A percentile compares a stretch with the other conserved stretches of the same genome.
These are phyloP conservation scores for Mortierella sp. DNA, from an alignment of 371 early-diverging fungal genomes.

Conservation along the genomic window DNA sequence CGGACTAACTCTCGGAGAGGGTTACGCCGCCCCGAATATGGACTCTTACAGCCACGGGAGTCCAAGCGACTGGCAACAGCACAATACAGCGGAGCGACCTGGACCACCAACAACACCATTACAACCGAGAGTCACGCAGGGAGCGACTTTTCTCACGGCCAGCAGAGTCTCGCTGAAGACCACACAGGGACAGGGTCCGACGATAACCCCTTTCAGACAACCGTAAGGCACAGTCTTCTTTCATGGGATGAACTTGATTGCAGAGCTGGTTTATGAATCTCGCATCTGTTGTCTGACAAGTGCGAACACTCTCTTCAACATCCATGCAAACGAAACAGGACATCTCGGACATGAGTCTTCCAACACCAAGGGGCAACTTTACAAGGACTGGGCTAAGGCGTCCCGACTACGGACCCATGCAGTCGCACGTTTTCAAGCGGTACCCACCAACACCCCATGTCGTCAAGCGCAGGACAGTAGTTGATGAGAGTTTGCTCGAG, in stretches of 20 bases:
- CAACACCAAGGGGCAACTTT: conserved; percentile 12
- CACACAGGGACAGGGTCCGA: not conserved
- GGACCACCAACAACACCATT: not conserved
- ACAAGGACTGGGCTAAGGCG: conserved; percentile 32
- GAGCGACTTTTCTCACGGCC: not conserved
- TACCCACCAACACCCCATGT: conserved; percentile 27
- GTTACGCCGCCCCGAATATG: conserved; percentile 11
- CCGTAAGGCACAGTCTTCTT: not conserved
- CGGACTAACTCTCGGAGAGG: not conserved
- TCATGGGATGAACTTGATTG: not conserved
- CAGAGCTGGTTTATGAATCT: not conserved
- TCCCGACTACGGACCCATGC: conserved; percentile 44
- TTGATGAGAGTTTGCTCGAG: conserved; percentile 42
- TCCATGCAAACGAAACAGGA: conserved; percentile 5
- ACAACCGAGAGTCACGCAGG: not conserved
- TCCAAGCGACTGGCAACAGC: not conserved
- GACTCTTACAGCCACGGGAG: not conserved
- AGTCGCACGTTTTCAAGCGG: conserved; percentile 17
- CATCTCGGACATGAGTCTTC: not conserved
- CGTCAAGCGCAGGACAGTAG: conserved; percentile 29
- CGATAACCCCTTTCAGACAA: not conserved
- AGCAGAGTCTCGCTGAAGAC: not conserved
- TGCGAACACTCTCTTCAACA: not conserved
- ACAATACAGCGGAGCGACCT: not conserved
- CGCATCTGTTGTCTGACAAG: not conserved